Conservation (phyloP, 2,329 filamentous ascomycete genomes). For the Alternaria consortialis region DNA sequence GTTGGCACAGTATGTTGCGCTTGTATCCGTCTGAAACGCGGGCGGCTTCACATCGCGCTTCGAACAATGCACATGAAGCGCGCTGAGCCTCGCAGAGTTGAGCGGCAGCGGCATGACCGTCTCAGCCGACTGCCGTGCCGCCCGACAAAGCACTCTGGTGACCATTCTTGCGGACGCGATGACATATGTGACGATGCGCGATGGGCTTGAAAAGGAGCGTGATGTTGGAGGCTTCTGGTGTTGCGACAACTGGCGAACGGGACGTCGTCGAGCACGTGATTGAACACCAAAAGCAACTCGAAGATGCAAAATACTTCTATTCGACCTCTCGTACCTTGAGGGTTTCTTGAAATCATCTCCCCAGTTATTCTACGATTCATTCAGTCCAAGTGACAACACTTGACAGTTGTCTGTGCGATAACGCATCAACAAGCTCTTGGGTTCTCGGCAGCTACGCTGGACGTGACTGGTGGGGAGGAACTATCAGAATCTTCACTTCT, state of each 20-base stretch:
- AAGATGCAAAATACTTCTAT: conserved; percentile 5
- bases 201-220: neutral
- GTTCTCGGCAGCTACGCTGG: neutral
- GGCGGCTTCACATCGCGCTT: conserved; percentile 48
- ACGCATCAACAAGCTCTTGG: conserved; percentile 4
- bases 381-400: neutral
- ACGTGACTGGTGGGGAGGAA: conserved; percentile 4
- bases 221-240: neutral
- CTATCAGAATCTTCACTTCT: conserved; percentile 13
- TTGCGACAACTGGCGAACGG: neutral
- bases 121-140: conserved; percentile 36
- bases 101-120: conserved; percentile 37
- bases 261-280: conserved; percentile 10
- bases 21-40: conserved; percentile 48
- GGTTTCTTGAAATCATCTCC: neutral
- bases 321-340: conserved; percentile 1
- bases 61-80: conserved; percentile 51
- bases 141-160: conserved; percentile 23
- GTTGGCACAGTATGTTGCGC: conserved; percentile 47
- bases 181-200: conserved; percentile 10
- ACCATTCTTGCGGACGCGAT: conserved; percentile 13
- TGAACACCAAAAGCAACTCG: neutral
- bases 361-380: neutral
- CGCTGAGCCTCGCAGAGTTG: conserved; percentile 42
- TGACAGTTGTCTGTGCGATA: neutral